These are phyloP conservation scores for Coemansia sp. DNA, from an alignment of 192 early-diverging fungal species.

Conservation along the genomic window DNA sequence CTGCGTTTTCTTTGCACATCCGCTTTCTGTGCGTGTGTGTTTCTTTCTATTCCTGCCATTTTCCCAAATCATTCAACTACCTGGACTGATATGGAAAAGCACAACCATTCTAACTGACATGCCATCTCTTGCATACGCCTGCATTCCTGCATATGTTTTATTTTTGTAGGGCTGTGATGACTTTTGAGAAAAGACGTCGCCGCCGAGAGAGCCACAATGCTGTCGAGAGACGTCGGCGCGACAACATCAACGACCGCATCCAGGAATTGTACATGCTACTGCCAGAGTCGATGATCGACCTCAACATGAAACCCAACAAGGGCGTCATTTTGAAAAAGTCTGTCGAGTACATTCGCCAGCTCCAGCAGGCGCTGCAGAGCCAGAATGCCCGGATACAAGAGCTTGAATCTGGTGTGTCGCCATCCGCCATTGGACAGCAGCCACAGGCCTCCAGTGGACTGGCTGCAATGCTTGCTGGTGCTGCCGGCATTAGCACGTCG, in stretches of 20 bases:
- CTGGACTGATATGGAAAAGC: neutral
- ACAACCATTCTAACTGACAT: neutral
- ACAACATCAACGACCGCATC: slow-evolving; percentile 99
- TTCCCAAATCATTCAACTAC: neutral
- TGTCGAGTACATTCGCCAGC: slow-evolving; percentile 89
- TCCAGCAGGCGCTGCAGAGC: slow-evolving; percentile 65
- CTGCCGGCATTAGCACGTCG: slow-evolving; percentile 26
- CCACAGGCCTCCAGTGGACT: slow-evolving; percentile 42
- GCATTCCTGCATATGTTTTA: too few species aligned
- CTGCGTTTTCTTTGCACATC: neutral
- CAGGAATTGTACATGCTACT: slow-evolving; percentile 84
- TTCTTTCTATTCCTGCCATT: neutral
- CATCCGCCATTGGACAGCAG: slow-evolving; percentile 29
- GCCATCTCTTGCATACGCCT: neutral
- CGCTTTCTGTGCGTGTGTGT: neutral
- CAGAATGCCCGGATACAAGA: slow-evolving; percentile 68
- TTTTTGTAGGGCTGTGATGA: slow-evolving; percentile 34
- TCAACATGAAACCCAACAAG: slow-evolving; percentile 91
- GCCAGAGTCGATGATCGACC: slow-evolving; percentile 74
- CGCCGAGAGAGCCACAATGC: slow-evolving; percentile 98
- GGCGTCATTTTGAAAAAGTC: slow-evolving; percentile 90
- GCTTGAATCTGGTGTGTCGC: slow-evolving; percentile 63
- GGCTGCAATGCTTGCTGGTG: slow-evolving; percentile 49
- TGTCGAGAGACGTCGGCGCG: slow-evolving; percentile 90
- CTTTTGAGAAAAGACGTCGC: slow-evolving; percentile 82